Percentiles rank a stretch among this genome's conserved stretches.
Evolutionary conservation across 176 grass and related monocot species (phyloP).

Genomic region (Triticum dicoccoides): DNA sequence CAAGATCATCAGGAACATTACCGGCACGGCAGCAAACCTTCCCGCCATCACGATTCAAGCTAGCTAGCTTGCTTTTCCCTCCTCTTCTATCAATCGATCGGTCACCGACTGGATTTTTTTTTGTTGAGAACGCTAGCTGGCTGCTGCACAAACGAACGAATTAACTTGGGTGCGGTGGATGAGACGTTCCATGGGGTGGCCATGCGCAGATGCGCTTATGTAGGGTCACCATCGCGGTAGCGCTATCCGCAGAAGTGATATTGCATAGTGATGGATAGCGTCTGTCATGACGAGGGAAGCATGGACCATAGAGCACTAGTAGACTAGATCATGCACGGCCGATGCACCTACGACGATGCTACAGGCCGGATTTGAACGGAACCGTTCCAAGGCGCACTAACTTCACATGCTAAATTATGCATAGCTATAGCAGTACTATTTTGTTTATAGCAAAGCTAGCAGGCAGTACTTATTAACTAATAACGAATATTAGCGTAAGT

Average conservation of each 20-base stretch:
- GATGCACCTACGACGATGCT: background rate
- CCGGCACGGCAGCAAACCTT: background rate
- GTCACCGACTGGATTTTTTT: background rate
- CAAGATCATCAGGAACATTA: slow-evolving; percentile 9
- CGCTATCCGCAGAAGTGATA: background rate
- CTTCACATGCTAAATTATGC: slow-evolving; percentile 5
- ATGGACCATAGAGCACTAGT: background rate
- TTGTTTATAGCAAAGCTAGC: too few relatives aligned
- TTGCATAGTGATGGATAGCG: background rate
- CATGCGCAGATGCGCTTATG: slow-evolving; percentile 6
- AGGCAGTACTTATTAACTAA: too few relatives aligned
- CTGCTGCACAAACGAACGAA: background rate
- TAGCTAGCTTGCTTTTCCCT: background rate
- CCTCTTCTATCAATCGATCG: background rate
- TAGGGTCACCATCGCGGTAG: background rate
- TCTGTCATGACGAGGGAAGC: background rate
- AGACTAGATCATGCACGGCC: background rate
- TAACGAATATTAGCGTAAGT: too few relatives aligned
- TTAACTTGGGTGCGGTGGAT: background rate
- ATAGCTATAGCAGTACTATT: too few relatives aligned
- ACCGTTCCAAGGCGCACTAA: background rate
- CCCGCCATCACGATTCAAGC: background rate
- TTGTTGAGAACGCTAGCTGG: background rate
- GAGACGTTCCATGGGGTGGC: background rate
- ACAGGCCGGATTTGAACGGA: background rate